Evolutionary conservation across 2,329 filamentous ascomycete genomes (phyloP).

Genomic region (Cercospora zeae-maydis): DNA sequence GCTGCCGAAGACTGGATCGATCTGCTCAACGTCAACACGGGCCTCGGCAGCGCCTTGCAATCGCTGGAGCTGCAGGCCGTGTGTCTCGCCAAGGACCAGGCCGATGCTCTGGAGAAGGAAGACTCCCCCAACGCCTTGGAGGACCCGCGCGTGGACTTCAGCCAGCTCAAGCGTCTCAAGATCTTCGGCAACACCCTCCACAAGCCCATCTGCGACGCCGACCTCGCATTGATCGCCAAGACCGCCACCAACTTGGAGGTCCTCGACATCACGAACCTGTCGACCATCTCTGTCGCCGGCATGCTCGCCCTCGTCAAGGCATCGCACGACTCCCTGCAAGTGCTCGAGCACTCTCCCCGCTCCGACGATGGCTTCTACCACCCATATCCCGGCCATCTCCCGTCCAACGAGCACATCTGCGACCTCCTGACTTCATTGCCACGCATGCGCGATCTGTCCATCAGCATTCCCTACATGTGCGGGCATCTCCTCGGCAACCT

Average conservation of each 20-base stretch:
- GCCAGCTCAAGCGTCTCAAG: slow-evolving; percentile 50
- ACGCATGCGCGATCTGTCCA: slow-evolving; percentile 47
- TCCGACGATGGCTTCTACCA: slow-evolving; percentile 52
- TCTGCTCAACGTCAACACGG: slow-evolving; percentile 43
- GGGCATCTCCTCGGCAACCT: slow-evolving; percentile 45
- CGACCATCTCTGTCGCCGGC: slow-evolving; percentile 51
- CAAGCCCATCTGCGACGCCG: slow-evolving; percentile 50
- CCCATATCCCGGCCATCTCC: slow-evolving; percentile 46
- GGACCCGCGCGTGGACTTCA: slow-evolving; percentile 46
- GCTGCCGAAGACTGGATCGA: slow-evolving; percentile 48
- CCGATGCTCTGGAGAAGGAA: slow-evolving; percentile 41
- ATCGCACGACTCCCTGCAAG: slow-evolving; percentile 47
- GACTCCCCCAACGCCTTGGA: slow-evolving; percentile 40
- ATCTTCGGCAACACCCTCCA: slow-evolving; percentile 54
- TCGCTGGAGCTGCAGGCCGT: slow-evolving; percentile 53
- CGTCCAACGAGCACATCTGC: slow-evolving; percentile 47
- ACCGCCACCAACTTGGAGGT: slow-evolving; percentile 52
- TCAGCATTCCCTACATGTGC: slow-evolving; percentile 49
- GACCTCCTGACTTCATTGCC: slow-evolving; percentile 47
- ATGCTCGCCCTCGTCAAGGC: slow-evolving; percentile 52
- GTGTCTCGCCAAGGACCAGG: slow-evolving; percentile 48
- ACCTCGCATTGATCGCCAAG: slow-evolving; percentile 49
- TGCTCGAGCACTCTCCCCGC: slow-evolving; percentile 53
- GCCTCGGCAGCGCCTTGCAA: slow-evolving; percentile 42
- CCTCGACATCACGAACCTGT: slow-evolving; percentile 53